Percentiles rank a stretch among this genome's conserved stretches.
phyloP scores from a whole-genome alignment of 1,284 basidiomycete species.

The Trichosporon asahii region DNA sequence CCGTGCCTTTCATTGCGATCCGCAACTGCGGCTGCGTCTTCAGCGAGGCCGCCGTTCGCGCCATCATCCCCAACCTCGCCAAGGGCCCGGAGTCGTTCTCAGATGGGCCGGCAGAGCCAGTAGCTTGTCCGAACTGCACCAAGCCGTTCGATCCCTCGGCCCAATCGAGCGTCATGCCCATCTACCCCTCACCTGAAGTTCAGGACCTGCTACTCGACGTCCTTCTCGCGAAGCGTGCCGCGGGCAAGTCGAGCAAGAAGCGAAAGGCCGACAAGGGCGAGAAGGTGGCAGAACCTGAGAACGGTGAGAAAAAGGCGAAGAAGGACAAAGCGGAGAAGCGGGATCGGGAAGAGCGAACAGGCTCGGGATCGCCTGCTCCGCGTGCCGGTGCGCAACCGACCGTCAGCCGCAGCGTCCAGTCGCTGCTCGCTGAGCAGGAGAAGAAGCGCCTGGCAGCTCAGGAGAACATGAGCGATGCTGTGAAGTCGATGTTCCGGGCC shows the following conservation, averaged over 20 bases:
- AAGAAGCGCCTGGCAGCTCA: slow-evolving; percentile 45
- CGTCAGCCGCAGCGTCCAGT: slow-evolving; percentile 36
- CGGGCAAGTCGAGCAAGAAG: slow-evolving; percentile 39
- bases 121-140: slow-evolving; percentile 50
- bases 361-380: slow-evolving; percentile 10
- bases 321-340: slow-evolving; percentile 20
- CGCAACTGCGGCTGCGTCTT: slow-evolving; percentile 75
- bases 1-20: slow-evolving; percentile 78
- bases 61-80: slow-evolving; percentile 41
- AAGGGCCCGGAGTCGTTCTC: slow-evolving; percentile 15
- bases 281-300: slow-evolving; percentile 8
- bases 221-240: slow-evolving; percentile 38
- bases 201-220: slow-evolving; percentile 46
- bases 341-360: slow-evolving; percentile 22
- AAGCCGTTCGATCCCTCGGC: slow-evolving; percentile 42
- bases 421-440: slow-evolving; percentile 50
- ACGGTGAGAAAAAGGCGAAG: slow-evolving; percentile 13
- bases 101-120: slow-evolving; percentile 16
- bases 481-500: slow-evolving; percentile 49
- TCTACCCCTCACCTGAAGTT: slow-evolving; percentile 43
- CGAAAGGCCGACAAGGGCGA: slow-evolving; percentile 39
- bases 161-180: slow-evolving; percentile 31
- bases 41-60: slow-evolving; percentile 41
- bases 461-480: slow-evolving; percentile 52
- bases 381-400: slow-evolving; percentile 8